These are phyloP conservation scores for Candida insectorum DNA, from an alignment of 805 yeast species.

Conservation along the genomic window DNA sequence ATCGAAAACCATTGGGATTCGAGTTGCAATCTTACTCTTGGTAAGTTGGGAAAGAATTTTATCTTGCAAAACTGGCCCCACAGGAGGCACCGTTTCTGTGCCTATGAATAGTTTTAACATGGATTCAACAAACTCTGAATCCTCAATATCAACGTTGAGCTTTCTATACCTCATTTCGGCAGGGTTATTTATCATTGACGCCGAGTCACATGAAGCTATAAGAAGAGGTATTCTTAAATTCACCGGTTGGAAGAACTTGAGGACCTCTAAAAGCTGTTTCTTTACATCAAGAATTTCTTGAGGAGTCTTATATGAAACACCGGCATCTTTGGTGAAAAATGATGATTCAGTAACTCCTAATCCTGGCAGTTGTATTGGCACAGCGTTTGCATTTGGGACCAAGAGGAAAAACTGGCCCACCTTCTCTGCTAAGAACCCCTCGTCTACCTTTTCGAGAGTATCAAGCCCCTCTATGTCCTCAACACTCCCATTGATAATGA, in stretches of 20 bases:
- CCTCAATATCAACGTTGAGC: slow-evolving; percentile 51
- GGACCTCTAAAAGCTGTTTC: slow-evolving; percentile 31
- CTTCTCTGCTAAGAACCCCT: slow-evolving; percentile 41
- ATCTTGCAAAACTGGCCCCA: slow-evolving; percentile 50
- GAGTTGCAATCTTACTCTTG: slow-evolving; percentile 52
- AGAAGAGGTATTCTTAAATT: slow-evolving; percentile 47
- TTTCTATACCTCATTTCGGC: slow-evolving; percentile 54
- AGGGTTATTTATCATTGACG: slow-evolving; percentile 51
- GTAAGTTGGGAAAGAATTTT: slow-evolving; percentile 48
- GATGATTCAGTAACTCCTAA: slow-evolving; percentile 51
- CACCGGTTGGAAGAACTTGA: slow-evolving; percentile 34
- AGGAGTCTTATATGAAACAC: slow-evolving; percentile 49
- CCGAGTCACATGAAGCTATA: slow-evolving; percentile 61
- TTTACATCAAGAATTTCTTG: slow-evolving; percentile 40
- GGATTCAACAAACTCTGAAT: slow-evolving; percentile 36
- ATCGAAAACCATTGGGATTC: slow-evolving; percentile 36
- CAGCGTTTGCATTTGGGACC: slow-evolving; percentile 33
- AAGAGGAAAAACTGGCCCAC: slow-evolving; percentile 59
- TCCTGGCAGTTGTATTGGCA: slow-evolving; percentile 54
- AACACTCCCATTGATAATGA: slow-evolving; percentile 45
- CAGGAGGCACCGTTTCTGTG: slow-evolving; percentile 46
- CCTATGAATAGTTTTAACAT: slow-evolving; percentile 55
- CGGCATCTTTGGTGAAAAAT: slow-evolving; percentile 69
- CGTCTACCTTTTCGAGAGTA: slow-evolving; percentile 38
- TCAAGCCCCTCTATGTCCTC: slow-evolving; percentile 48